A percentile compares a stretch with the other conserved stretches of the same genome.
Conservation (phyloP, 768 basidiomycete species). For the Russula griseocarnosa region DNA sequence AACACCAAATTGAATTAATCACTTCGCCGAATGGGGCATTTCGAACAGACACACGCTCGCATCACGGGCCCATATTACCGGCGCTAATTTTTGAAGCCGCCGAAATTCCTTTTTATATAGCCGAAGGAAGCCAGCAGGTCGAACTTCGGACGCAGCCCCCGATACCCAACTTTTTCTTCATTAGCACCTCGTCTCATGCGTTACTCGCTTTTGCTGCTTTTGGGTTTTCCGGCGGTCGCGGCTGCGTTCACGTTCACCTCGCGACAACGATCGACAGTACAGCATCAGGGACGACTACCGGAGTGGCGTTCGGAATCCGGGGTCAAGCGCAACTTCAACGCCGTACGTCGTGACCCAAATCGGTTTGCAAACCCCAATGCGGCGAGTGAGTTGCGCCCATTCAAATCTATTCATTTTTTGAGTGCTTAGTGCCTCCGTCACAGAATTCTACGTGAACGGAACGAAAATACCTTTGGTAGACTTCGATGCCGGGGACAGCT, state of each 20-base stretch:
- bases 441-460: conserved; percentile 25
- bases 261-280: neutral
- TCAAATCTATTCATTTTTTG: neutral
- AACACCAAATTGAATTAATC: neutral
- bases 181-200: neutral
- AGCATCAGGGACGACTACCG: neutral
- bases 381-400: conserved; percentile 8
- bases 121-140: neutral
- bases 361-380: conserved; percentile 14
- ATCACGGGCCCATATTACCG: too few species aligned
- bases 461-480: conserved; percentile 21
- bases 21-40: neutral
- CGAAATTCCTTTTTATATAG: conserved; percentile 10
- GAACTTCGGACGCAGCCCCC: too few species aligned
- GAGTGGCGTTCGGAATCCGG: neutral
- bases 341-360: neutral
- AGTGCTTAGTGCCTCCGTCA: neutral
- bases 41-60: neutral
- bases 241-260: neutral
- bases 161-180: neutral
- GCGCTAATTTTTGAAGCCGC: neutral
- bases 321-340: neutral
- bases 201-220: neutral
- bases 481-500: conserved; percentile 27
- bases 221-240: neutral